phyloP scores from a whole-genome alignment of 495 filamentous ascomycete species.

The Penicillium crystallinum region DNA sequence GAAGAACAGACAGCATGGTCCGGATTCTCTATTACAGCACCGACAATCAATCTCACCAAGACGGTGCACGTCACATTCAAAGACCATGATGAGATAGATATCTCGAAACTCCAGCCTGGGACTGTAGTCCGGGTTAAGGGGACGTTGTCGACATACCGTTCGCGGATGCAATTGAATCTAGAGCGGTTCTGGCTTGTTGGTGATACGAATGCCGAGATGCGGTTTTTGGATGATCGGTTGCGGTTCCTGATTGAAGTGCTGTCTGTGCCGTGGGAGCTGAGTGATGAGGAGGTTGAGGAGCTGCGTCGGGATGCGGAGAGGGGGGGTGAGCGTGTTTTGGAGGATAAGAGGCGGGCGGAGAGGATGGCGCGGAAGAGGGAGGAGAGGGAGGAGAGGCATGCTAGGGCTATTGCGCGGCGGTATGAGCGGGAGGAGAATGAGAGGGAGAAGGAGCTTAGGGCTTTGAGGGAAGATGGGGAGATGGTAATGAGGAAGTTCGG shows the following conservation, averaged over 20 bases:
- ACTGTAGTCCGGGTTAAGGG: constrained; percentile 75
- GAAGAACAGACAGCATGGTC: background rate
- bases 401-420: constrained; percentile 26
- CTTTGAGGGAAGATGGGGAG: constrained; percentile 26
- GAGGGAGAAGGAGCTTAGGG: constrained; percentile 32
- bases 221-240: constrained; percentile 64
- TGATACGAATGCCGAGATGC: constrained; percentile 70
- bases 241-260: constrained; percentile 62
- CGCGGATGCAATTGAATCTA: constrained; percentile 58
- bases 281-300: constrained; percentile 45
- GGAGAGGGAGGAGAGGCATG: constrained; percentile 35
- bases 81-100: constrained; percentile 25
- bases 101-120: constrained; percentile 55
- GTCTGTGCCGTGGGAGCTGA: constrained; percentile 61
- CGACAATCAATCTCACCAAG: background rate
- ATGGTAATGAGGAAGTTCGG: constrained; percentile 29
- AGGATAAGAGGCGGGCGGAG: constrained; percentile 35
- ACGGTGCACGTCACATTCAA: constrained; percentile 3
- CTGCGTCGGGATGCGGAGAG: constrained; percentile 49
- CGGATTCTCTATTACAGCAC: background rate
- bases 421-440: constrained; percentile 40
- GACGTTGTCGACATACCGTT: constrained; percentile 57
- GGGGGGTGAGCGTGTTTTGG: constrained; percentile 34
- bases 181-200: constrained; percentile 57
- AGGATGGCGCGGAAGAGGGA: constrained; percentile 30